Base-by-base conservation (phyloP, 163 green algal species). In the Scenedesmus sp. region DNA sequence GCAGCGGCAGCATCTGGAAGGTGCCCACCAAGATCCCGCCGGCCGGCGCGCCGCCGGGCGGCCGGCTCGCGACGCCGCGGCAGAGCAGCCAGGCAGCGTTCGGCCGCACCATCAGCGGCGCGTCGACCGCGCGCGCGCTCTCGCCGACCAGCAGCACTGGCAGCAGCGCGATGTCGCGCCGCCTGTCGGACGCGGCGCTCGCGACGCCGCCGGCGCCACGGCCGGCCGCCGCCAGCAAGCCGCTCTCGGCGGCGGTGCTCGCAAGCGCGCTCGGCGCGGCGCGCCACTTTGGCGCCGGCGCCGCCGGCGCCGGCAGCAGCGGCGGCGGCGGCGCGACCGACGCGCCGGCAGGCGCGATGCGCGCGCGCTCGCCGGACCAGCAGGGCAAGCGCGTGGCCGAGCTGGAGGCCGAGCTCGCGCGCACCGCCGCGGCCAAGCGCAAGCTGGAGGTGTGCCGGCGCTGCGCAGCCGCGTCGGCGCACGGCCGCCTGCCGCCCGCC, bases 21-120 rank as follows among this genome's bases (percentile, higher is more conserved):
- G 24, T n/a, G 39, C 39, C 39, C 7, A 6, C 7, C 10, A 10
- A 6, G 7, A 47, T 47, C 39, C 39, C 7, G 39, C 39, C 7
- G 39, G 7, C 7, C 50, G 7, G 65, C 69, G 22, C 34, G 53
- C 3, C 65, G 39, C 39, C 7, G 7, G 39, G 7, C 7, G 39
- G 6, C 7, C 7, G 65, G 13, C 28, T 74, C 28, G n/a, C 29
- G 15, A 75, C 66, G 4, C 66, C 45, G 18, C 66, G 66, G 6
- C 48, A 48, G 17, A 75, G 45, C 66, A 75, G 11, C 4, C 47
- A 75, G 66, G 44, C 63, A 45, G 69, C 69, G 11, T 77, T 77
- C 65, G 69, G 69, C 10, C 69, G 69, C 39, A 65, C 53, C 2
- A 64, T 77, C 20, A 29, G 29, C 51, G 39, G 24, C 39, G 53